These are phyloP conservation scores for Odontarrhena argentea DNA, from an alignment of 345 rosid species.

Conservation along the genomic window DNA sequence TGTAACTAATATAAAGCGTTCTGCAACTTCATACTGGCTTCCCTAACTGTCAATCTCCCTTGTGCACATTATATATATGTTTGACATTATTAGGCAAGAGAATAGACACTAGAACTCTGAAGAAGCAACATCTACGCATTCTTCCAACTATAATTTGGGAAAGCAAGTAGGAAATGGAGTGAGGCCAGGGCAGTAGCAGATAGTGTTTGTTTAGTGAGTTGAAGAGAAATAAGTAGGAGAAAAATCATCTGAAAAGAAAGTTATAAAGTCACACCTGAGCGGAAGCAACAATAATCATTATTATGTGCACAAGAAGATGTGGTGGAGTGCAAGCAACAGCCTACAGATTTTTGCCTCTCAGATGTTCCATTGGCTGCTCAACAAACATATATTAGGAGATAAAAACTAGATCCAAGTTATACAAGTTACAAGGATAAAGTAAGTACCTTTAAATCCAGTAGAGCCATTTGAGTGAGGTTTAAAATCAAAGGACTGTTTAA, in stretches of 20 bases:
- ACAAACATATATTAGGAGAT: slow-evolving; percentile 16
- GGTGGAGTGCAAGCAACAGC: slow-evolving; percentile 36
- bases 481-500: slow-evolving; percentile 68
- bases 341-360: slow-evolving; percentile 18
- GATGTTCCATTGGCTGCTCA: slow-evolving; percentile 40
- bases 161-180: background rate
- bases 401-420: background rate
- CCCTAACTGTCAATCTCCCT: background rate
- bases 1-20: background rate
- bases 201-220: background rate
- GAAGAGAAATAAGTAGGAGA: background rate
- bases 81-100: slow-evolving; percentile 16
- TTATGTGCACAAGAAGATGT: slow-evolving; percentile 27
- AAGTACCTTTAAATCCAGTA: slow-evolving; percentile 48
- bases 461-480: slow-evolving; percentile 58
- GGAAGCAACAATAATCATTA: slow-evolving; percentile 34
- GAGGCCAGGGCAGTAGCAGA: slow-evolving; percentile 10
- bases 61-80: background rate
- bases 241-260: background rate
- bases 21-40: background rate
- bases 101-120: slow-evolving; percentile 21
- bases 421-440: background rate
- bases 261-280: slow-evolving; percentile 37
- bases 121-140: slow-evolving; percentile 9
- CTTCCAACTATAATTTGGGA: background rate